Percentiles rank a stretch among this genome's conserved stretches.
Conservation (phyloP, 2,329 filamentous ascomycete genomes). For the Fusarium keratoplasticum region DNA sequence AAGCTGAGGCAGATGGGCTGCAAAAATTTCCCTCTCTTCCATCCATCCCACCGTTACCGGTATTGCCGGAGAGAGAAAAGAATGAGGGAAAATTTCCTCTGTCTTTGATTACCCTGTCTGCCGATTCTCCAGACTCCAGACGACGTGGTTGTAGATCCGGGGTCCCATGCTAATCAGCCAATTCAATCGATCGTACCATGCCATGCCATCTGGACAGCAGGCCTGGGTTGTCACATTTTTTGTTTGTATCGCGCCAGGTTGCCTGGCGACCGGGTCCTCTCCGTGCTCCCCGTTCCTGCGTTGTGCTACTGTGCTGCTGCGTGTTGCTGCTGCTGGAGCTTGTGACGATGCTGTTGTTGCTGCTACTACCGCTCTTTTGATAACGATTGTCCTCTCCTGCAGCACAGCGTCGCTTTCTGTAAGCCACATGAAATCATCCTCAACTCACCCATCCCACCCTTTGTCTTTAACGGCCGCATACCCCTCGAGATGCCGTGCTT, state of each 20-base stretch:
- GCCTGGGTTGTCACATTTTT: constrained; percentile 6
- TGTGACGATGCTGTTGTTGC: neutral
- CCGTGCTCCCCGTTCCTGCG: constrained; percentile 28
- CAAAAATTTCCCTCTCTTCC: constrained; percentile 16
- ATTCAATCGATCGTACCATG: constrained; percentile 39
- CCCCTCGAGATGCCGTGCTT: constrained; percentile 14
- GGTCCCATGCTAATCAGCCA: constrained; percentile 37
- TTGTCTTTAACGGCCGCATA: constrained; percentile 9
- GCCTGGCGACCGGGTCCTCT: constrained; percentile 20
- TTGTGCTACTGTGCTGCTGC: constrained; percentile 13
- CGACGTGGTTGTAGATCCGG: constrained; percentile 34
- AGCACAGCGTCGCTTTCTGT: constrained; percentile 9
- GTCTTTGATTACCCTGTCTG: constrained; percentile 15
- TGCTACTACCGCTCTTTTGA: neutral
- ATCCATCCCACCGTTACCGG: constrained; percentile 1
- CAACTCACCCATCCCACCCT: constrained; percentile 12
- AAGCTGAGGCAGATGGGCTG: constrained; percentile 3
- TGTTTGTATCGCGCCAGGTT: constrained; percentile 22
- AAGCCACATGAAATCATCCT: constrained; percentile 23
- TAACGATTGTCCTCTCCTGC: neutral
- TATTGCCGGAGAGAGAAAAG: constrained; percentile 4
- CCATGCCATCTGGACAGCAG: neutral
- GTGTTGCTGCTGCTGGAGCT: neutral
- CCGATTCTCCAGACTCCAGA: constrained; percentile 21
- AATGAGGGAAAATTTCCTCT: neutral